Evolutionary conservation across 805 yeast species (phyloP).

Genomic region (Teunomyces barrocoloradensis): DNA sequence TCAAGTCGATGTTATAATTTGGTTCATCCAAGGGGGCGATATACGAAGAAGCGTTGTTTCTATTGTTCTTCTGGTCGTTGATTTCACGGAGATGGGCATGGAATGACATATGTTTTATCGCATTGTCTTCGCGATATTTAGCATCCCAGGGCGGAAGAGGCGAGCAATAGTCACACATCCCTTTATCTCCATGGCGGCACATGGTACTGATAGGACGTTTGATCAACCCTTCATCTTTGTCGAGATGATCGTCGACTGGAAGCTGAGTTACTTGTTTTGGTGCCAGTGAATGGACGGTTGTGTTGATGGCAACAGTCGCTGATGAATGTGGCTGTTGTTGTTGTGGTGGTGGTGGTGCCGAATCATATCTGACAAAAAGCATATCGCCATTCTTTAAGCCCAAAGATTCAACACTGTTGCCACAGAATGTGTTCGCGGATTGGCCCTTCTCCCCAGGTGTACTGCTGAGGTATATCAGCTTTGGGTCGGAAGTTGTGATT

Average conservation of each 20-base stretch:
- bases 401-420: slow-evolving; percentile 39
- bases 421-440: slow-evolving; percentile 34
- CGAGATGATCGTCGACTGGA: slow-evolving; percentile 64
- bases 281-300: neutral
- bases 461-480: slow-evolving; percentile 39
- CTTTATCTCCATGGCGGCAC: slow-evolving; percentile 87
- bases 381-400: slow-evolving; percentile 60
- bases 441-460: slow-evolving; percentile 46
- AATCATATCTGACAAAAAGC: slow-evolving; percentile 44
- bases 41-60: slow-evolving; percentile 56
- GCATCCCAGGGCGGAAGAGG: slow-evolving; percentile 95
- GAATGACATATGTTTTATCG: slow-evolving; percentile 84
- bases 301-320: slow-evolving; percentile 9
- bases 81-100: slow-evolving; percentile 78
- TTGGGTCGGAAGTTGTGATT: slow-evolving; percentile 16
- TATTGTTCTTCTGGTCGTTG: slow-evolving; percentile 64
- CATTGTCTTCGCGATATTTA: slow-evolving; percentile 67
- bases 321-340: slow-evolving; percentile 7
- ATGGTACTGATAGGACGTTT: slow-evolving; percentile 56
- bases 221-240: slow-evolving; percentile 69
- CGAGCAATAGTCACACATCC: slow-evolving; percentile 97
- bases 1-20: slow-evolving; percentile 57
- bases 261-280: slow-evolving; percentile 18
- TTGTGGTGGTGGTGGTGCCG: slow-evolving; percentile 11
- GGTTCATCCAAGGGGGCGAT: slow-evolving; percentile 79